A percentile compares a stretch with the other conserved stretches of the same genome.
Conservation (phyloP, 1,284 basidiomycete species). For the Anthracocystis walkeri region DNA sequence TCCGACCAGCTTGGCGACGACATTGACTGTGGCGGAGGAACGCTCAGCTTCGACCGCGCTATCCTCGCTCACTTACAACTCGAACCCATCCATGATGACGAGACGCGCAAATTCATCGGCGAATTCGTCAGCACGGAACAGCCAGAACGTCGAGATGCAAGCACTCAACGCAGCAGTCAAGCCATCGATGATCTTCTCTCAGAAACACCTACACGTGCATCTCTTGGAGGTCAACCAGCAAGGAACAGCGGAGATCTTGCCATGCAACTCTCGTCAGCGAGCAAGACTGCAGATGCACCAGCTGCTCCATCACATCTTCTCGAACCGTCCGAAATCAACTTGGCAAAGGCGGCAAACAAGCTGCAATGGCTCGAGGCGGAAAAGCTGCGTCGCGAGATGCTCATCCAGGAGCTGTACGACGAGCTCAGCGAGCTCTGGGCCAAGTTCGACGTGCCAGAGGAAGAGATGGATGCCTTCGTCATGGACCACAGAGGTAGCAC, state of each 20-base stretch:
- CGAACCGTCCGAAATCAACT: constrained; percentile 43
- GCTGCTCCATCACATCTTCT: constrained; percentile 44
- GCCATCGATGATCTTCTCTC: constrained; percentile 38
- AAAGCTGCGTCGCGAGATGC: constrained; percentile 58
- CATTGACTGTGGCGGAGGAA: constrained; percentile 34
- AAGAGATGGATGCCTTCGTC: constrained; percentile 68
- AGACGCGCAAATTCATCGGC: constrained; percentile 47
- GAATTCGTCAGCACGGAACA: constrained; percentile 51
- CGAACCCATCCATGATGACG: constrained; percentile 44
- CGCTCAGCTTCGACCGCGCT: constrained; percentile 49
- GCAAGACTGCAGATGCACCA: constrained; percentile 25
- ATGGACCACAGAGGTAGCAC: constrained; percentile 77
- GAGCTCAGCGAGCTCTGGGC: constrained; percentile 67
- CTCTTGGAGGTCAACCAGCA: constrained; percentile 37
- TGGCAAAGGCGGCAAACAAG: constrained; percentile 34
- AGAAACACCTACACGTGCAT: constrained; percentile 48
- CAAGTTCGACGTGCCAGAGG: constrained; percentile 65
- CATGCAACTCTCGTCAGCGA: constrained; percentile 27
- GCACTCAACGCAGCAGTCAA: constrained; percentile 7
- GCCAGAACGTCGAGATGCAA: constrained; percentile 21
- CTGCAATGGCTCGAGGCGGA: constrained; percentile 56
- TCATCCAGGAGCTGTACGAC: constrained; percentile 67
- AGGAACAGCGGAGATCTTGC: constrained; percentile 35
- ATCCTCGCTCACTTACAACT: constrained; percentile 60
- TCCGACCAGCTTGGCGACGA: constrained; percentile 18